Conservation (phyloP, 805 yeast genomes). For the Candida odintsovae region DNA sequence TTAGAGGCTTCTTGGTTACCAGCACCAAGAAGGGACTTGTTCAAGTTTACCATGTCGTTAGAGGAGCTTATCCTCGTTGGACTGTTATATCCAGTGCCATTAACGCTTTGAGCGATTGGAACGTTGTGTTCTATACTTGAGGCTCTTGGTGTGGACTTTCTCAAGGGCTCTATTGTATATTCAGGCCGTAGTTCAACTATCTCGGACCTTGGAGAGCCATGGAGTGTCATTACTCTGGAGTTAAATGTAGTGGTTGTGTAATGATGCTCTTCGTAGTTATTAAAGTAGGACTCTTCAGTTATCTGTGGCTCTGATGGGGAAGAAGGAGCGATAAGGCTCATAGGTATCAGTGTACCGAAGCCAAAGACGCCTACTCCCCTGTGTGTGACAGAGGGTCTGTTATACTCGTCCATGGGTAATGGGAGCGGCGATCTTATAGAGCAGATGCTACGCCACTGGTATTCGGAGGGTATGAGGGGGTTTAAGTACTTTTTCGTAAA, state of each 20-base stretch:
- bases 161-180: background rate
- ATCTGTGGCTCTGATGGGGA: background rate
- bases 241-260: background rate
- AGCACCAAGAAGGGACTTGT: background rate
- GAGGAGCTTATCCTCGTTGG: constrained; percentile 11
- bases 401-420: background rate
- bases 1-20: background rate
- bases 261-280: background rate
- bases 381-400: background rate
- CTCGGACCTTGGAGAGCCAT: constrained; percentile 2
- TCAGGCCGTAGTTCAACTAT: background rate
- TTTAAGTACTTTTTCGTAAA: background rate
- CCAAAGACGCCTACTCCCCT: constrained; percentile 11
- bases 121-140: background rate
- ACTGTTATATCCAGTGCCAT: constrained; percentile 2
- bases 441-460: too few relatives aligned
- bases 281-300: background rate
- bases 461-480: background rate
- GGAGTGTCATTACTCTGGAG: background rate
- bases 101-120: background rate
- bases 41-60: constrained; percentile 3
- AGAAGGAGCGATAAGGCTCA: constrained; percentile 3
- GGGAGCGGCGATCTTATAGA: too few relatives aligned
- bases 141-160: background rate
- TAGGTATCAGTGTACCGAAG: constrained; percentile 10